Base-by-base conservation (phyloP, 2,329 filamentous ascomycete species). In the Mollisiaceae sp. region DNA sequence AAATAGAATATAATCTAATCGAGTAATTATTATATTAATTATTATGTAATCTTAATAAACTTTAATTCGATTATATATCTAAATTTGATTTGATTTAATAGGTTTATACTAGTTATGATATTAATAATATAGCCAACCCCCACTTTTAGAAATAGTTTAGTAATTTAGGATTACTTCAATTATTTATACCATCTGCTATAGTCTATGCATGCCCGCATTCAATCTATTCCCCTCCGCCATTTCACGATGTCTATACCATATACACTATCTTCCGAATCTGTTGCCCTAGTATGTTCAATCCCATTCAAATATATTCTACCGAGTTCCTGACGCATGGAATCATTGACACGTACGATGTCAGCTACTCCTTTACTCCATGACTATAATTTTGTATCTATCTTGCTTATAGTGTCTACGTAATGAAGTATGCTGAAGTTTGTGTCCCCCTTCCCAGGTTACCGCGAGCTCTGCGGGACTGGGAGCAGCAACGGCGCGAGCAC, bases 391-490 rank as follows among this genome's bases (percentile, higher is more conserved):
- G 41, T 18, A 43, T 20, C 4, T 50, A 11, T 22, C n/a, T 50
- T 50, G 8, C 22, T 22, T n/a, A 11, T 24, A 20, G 8, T 6
- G 11, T 22, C n/a, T 11, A 22, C 45, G n/a, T 11, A 22, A 3
- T 22, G n/a, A 11, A 8, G 8, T 11, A 50, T 50, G 6, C 45
- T 50, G 20, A 22, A 32, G 8, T 41, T 32, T 9, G n/a, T 50
- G 45, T 50, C 22, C 45, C 6, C n/a, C 3, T 50, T 2, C 1
- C 50, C n/a, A 54, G 64, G 87, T 85, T 32, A 85, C 83, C 0
- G 83, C 82, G n/a, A 81, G 81, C 35, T 82, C 78, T 52, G 82
- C 91, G 70, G 92, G 91, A 2, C 84, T 94, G 38, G 92, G 92
- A 41, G 91, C 90, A 52, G 81, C 89, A 3, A 83, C 91, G 2